A percentile compares a stretch with the other conserved stretches of the same genome.
phyloP scores from a whole-genome alignment of 306 rosid genomes.

The Sicyos edulis region DNA sequence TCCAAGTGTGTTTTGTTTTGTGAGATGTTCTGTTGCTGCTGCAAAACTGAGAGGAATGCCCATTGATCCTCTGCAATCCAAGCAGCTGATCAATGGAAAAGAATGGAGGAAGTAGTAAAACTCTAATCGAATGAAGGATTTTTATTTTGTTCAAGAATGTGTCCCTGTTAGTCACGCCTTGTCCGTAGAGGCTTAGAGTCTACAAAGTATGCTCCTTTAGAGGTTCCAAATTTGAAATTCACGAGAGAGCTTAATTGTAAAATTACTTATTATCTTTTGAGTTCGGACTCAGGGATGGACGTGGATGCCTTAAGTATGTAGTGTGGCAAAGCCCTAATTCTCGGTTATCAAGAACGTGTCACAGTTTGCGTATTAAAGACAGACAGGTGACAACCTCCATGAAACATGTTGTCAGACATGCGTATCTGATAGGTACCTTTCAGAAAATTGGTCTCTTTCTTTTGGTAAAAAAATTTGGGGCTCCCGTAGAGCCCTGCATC shows the following conservation, averaged over 20 bases:
- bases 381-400: constrained; percentile 21
- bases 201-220: too few species aligned
- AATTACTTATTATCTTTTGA: too few species aligned
- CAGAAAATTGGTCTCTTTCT: constrained; percentile 18
- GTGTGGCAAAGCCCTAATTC: too few species aligned
- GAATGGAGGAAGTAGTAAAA: constrained; percentile 5
- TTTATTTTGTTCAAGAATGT: neutral
- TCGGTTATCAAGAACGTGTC: neutral
- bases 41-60: neutral
- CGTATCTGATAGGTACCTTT: constrained; percentile 3
- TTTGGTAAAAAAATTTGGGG: neutral
- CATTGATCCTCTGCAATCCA: neutral
- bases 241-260: too few species aligned
- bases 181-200: too few species aligned
- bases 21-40: neutral
- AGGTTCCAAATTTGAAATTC: too few species aligned
- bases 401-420: constrained; percentile 24
- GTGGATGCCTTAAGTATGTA: too few species aligned
- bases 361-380: constrained; percentile 8
- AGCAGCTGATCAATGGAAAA: neutral
- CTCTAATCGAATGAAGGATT: neutral
- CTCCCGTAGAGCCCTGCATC: neutral
- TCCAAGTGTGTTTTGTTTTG: neutral
- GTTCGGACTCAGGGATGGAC: too few species aligned
- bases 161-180: too few species aligned